phyloP scores from a whole-genome alignment of 1,284 basidiomycete genomes.

The Sporisorium sorghi region DNA sequence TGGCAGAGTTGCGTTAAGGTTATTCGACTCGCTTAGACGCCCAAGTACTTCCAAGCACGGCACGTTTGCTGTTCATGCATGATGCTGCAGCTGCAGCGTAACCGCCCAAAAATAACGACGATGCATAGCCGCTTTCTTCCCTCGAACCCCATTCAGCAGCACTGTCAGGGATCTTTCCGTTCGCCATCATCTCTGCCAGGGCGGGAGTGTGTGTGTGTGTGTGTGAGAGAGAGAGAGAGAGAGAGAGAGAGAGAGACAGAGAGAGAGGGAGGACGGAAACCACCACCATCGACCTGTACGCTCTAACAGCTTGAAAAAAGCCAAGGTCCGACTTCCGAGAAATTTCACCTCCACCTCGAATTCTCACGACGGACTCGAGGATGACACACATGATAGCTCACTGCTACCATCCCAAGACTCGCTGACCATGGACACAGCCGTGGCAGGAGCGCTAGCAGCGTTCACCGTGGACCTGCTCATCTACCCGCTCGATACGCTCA shows the following conservation, averaged over 20 bases:
- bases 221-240: too few species aligned
- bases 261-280: too few species aligned
- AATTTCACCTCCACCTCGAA: neutral
- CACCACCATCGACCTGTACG: too few species aligned
- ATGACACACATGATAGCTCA: too few species aligned
- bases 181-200: too few species aligned
- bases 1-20: slow-evolving; percentile 2
- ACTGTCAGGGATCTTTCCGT: too few species aligned
- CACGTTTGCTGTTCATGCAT: slow-evolving; percentile 4
- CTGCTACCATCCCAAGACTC: too few species aligned
- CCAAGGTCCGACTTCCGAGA: neutral
- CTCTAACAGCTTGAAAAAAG: too few species aligned
- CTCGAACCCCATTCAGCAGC: too few species aligned
- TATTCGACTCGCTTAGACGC: neutral
- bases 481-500: slow-evolving; percentile 95
- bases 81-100: neutral
- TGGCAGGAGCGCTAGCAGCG: slow-evolving; percentile 62
- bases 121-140: neutral
- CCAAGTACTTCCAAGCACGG: neutral
- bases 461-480: slow-evolving; percentile 81
- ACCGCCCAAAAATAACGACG: neutral
- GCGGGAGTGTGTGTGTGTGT: too few species aligned
- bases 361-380: too few species aligned
- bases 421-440: slow-evolving; percentile 54
- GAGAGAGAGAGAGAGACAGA: too few species aligned